A percentile compares a stretch with the other conserved stretches of the same genome.
These are phyloP conservation scores for Papiliotrema nemorosa DNA, from an alignment of 1,284 basidiomycete species.

Conservation along the genomic window DNA sequence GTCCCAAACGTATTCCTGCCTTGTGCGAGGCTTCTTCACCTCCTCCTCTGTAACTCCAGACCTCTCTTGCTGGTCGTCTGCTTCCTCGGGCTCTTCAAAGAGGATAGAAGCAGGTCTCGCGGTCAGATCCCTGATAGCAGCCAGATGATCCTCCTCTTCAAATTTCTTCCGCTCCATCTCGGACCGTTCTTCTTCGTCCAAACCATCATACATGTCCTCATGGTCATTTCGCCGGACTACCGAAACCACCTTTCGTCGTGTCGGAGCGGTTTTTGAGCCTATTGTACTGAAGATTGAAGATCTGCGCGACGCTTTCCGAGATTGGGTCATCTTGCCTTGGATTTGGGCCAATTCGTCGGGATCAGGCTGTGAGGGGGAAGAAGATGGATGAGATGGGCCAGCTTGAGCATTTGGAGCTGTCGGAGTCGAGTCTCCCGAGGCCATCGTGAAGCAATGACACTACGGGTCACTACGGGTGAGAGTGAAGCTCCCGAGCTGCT, in stretches of 20 bases:
- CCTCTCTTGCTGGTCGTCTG: constrained; percentile 11
- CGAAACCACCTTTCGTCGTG: background rate
- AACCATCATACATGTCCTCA: background rate
- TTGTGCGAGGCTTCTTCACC: constrained; percentile 23
- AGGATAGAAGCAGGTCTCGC: background rate
- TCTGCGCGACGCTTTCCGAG: no score
- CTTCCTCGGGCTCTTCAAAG: constrained; percentile 7
- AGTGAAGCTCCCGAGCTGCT: no score
- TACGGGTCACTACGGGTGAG: no score
- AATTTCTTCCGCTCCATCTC: constrained; percentile 8
- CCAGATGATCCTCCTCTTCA: background rate
- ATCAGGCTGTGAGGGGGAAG: no score
- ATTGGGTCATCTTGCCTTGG: background rate
- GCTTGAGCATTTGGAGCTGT: no score
- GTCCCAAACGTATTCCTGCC: constrained; percentile 69
- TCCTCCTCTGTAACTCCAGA: constrained; percentile 13
- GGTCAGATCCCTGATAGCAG: background rate
- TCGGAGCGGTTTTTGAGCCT: no score
- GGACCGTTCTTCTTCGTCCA: constrained; percentile 3
- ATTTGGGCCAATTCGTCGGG: no score
- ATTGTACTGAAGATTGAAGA: background rate
- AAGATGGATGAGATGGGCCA: no score
- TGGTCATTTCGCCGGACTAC: background rate
- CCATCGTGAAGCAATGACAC: no score
- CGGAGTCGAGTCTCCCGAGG: no score